Base-by-base conservation (phyloP, 23 red algal species). In the Gracilaria gracilis region DNA sequence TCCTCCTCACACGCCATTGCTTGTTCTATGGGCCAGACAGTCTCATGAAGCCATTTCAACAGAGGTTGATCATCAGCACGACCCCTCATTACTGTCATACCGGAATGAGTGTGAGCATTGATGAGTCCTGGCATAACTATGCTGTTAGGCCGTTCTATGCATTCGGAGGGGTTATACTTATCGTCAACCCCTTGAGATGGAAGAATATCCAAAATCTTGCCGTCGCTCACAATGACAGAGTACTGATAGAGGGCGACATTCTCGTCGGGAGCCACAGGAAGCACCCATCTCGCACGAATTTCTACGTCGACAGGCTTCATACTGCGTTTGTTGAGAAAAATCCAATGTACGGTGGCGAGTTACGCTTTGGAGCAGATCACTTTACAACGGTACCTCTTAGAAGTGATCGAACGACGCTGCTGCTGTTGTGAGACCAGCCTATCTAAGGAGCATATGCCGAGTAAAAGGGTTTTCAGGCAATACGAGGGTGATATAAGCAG, bases 31-130 rank as follows among this genome's bases (percentile, higher is more conserved):
- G 93, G 93, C 97, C 97, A 99, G 37, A 99, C 67, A 23, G 81
- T 88, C 71, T 88, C 82, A 39, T 87, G 82, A 23, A 99, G 86
- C 97, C 97, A 99, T 44, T 86, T 44, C 46, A 91, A 58, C 17
- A 99, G 90, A 17, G 94, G 75, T 53, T 91, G 81, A 61, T 99
- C 97, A 87, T 99, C 97, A 31, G 84, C 93, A 16, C 82, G 73
- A 11, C 97, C 97, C 33, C 97, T 94, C 91, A 99, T 85, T 59
- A 99, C 73, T 17, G 93, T 71, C 90, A 99, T 96, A 5, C 93
- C 97, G 14, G 97, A 82, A 80, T 99, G 97, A 9, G 90, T 99
- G 87, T 99, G 97, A 14, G 94, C 97, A 75, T 99, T 99, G 86
- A 99, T 86, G 17, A 99, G 67, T 20, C 97, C 97, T 5, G 97